These are phyloP conservation scores for Tagetes patula DNA, from an alignment of 129 eudicot species.

Conservation along the genomic window DNA sequence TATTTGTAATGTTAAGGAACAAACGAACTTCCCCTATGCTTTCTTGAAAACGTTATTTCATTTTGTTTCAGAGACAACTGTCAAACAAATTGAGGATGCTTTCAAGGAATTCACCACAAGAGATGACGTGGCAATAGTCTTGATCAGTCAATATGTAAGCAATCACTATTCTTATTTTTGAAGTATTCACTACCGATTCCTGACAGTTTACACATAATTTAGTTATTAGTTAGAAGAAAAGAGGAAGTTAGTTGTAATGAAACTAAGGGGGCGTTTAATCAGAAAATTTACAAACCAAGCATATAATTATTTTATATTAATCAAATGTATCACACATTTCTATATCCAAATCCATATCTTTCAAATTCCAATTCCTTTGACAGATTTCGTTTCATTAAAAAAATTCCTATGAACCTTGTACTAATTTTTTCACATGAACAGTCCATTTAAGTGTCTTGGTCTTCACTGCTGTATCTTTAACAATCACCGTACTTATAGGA, in stretches of 20 bases:
- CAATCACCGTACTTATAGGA: background rate
- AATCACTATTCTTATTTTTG: slow-evolving; percentile 14
- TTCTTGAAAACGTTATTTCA: slow-evolving; percentile 9
- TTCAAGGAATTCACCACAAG: slow-evolving; percentile 94
- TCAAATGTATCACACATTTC: too few relatives aligned
- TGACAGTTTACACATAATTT: background rate
- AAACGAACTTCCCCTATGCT: background rate
- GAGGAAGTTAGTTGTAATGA: background rate
- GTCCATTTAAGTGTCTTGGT: background rate
- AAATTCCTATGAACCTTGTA: background rate
- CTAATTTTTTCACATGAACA: background rate
- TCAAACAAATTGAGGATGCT: slow-evolving; percentile 90
- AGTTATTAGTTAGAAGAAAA: background rate
- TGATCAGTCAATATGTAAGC: slow-evolving; percentile 97
- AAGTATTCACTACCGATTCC: background rate
- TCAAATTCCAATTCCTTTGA: background rate
- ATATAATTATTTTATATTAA: too few relatives aligned
- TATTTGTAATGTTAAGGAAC: background rate
- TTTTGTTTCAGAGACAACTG: slow-evolving; percentile 72
- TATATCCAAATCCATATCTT: background rate
- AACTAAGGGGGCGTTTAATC: background rate
- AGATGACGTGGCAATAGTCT: slow-evolving; percentile 89
- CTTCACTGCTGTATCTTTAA: background rate
- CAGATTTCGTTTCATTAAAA: background rate
- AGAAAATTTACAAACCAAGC: too few relatives aligned